Conservation (phyloP, 176 grass and related monocot genomes). For the Chloris gayana region DNA sequence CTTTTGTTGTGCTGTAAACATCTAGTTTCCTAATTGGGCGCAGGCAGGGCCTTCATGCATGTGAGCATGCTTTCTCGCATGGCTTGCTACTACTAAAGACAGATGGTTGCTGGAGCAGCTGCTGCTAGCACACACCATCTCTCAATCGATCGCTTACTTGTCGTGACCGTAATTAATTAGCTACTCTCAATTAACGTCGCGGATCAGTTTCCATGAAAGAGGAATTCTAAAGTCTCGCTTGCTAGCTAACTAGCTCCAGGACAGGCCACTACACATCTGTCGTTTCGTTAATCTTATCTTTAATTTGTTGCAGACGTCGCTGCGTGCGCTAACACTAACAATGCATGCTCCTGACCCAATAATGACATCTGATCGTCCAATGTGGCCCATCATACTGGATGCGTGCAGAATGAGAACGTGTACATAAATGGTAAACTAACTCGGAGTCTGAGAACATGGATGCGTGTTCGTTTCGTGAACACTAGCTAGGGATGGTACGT, state of each 20-base stretch:
- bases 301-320: slow-evolving; percentile 17
- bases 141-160: not conserved
- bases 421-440: slow-evolving; percentile 2
- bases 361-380: slow-evolving; percentile 3
- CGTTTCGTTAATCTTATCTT: not conserved
- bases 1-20: not conserved
- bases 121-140: not conserved
- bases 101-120: not conserved
- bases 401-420: slow-evolving; percentile 11
- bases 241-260: not conserved
- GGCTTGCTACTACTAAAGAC: not conserved
- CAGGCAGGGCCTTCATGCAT: not conserved
- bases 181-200: not conserved
- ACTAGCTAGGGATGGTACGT: not conserved
- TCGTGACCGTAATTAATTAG: not conserved
- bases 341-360: not conserved
- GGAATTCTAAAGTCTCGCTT: not conserved
- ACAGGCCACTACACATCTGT: slow-evolving; percentile 11
- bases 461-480: not conserved
- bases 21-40: slow-evolving; percentile 16
- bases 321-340: not conserved
- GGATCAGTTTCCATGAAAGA: slow-evolving; percentile 20
- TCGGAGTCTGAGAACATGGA: not conserved
- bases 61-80: not conserved
- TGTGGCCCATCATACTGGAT: slow-evolving; percentile 15